Evolutionary conservation across 768 basidiomycete species (phyloP), one percentile per base, ranked within the genome.

Genomic region (Russula ochroleuca): DNA sequence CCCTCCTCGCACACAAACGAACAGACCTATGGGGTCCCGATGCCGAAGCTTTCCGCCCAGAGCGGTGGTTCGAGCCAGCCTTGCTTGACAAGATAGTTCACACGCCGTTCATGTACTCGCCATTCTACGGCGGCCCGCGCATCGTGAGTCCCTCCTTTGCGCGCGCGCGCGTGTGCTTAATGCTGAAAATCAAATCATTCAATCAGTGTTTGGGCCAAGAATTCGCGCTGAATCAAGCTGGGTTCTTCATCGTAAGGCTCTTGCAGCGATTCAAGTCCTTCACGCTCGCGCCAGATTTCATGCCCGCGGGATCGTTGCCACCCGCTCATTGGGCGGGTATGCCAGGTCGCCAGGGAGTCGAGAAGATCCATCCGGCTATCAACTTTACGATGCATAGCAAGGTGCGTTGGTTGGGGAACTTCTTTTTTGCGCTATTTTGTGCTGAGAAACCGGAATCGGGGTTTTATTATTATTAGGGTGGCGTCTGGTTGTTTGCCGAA

Each of bases 31-130:
- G 83, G 84, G 83, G 84, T 9, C 78, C 83, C 1, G 84, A 85
- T 69, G 78, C 61, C 1, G 64, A 68, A 35, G 47, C 1, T 0
- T 87, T 87, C 66, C 85, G 87, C 68, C 86, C 86, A 0, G 83
- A 86, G 67, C 77, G 86, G 17, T 88, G 84, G 77, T 71, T 87
- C 50, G 86, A 88, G 61, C 78, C 79, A 11, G 53, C 38, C 1
- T 76, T 86, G 35, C 67, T 83, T 8, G 77, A 79, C 67, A 83
- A 83, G 62, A 74, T 85, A 21, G 76, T 75, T 0, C 77, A 79
- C 2, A 86, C 86, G 64, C 85, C 85, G 1, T 86, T 82, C 76
- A 87, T 89, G 64, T 88, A 87, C 72, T 73, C 83, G 6, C 85
- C 86, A 0, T 87, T 87, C 75, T 86, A 86, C 62, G 85, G 84